Base-by-base conservation (phyloP, 1,284 basidiomycete genomes). In the Boletellus deceptivus region DNA sequence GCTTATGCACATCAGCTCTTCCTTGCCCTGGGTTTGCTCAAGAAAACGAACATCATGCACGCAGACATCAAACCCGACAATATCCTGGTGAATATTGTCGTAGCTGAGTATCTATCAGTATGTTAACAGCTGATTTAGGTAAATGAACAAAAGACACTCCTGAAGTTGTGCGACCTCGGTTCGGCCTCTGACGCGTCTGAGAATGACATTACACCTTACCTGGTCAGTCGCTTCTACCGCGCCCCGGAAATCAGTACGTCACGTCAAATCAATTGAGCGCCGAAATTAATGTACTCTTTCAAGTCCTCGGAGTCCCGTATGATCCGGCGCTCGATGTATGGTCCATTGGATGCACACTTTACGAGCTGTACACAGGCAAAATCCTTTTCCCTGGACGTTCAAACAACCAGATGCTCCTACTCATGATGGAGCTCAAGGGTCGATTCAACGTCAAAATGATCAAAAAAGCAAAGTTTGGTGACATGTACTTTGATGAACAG, bases 41-140 rank as follows among this genome's bases (percentile, higher is more conserved):
- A 84, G 57, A 98, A 98, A 72, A 82, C 85, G 55, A 91, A 89
- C 57, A 83, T 99, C 53, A 97, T 98, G 79, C 97, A 99, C 63
- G 97, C 97, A 5, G 97, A 99, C 67, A 91, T 99, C 68, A 98
- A 98, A 71, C 94, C 94, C 18, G 94, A 97, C 69, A 98, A 98
- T 65, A 94, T 98, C 43, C 70, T 97, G 60, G 93, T 93, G 55
- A 40, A 85, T 77, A 40, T 41, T 45, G 20, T 36, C 33, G n/a
- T 36, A 36, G 37, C 6, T 58, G 49, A 37, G 46, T 47, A 33
- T 35, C 51, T 49, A 34, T 50, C 55, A 49, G 48, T 51, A 49
- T 37, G 46, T 48, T 54, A 40, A 63, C 44, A 14, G 36, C 41
- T 40, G 35, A 22, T 42, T 29, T 55, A 95, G 93, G 93, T 98